A percentile compares a stretch with the other conserved stretches of the same genome.
phyloP scores from a whole-genome alignment of 2,329 filamentous ascomycete genomes.

The Neophaeococcomyces aloes region DNA sequence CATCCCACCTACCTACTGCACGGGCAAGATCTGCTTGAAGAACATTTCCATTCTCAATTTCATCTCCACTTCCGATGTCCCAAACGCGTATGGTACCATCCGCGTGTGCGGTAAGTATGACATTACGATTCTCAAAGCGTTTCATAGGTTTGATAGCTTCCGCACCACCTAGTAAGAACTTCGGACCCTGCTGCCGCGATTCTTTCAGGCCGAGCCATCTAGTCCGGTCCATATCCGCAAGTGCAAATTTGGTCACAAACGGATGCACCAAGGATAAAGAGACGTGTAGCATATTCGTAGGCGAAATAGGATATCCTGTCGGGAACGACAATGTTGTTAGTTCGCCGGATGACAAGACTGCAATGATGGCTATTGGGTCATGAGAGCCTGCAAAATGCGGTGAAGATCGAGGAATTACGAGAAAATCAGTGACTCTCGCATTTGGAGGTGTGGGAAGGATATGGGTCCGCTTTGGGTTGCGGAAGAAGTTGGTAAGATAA shows the following conservation, averaged over 20 bases:
- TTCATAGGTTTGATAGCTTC: constrained; percentile 60
- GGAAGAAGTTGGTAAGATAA: constrained; percentile 64
- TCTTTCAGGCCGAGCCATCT: constrained; percentile 90
- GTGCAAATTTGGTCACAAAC: constrained; percentile 62
- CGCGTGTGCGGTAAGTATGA: constrained; percentile 77
- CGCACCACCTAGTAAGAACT: constrained; percentile 67
- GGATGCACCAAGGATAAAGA: constrained; percentile 84
- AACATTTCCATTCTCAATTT: constrained; percentile 74
- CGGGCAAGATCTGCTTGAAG: constrained; percentile 80
- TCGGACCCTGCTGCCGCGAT: constrained; percentile 65
- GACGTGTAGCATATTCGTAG: constrained; percentile 84
- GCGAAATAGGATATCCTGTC: constrained; percentile 77
- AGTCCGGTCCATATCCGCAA: constrained; percentile 65
- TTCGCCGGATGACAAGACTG: constrained; percentile 74
- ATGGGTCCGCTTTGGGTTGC: constrained; percentile 59
- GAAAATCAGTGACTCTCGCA: constrained; percentile 67
- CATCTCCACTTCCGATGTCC: constrained; percentile 85
- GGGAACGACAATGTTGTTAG: constrained; percentile 85
- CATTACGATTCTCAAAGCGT: constrained; percentile 69
- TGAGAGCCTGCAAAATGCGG: constrained; percentile 82
- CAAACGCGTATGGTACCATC: constrained; percentile 87
- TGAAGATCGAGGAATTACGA: constrained; percentile 67
- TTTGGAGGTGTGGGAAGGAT: constrained; percentile 66
- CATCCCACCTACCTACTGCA: constrained; percentile 66
- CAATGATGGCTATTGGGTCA: constrained; percentile 78